Base-by-base conservation (phyloP, 345 rosid species). In the Bruguiera sexangula region DNA sequence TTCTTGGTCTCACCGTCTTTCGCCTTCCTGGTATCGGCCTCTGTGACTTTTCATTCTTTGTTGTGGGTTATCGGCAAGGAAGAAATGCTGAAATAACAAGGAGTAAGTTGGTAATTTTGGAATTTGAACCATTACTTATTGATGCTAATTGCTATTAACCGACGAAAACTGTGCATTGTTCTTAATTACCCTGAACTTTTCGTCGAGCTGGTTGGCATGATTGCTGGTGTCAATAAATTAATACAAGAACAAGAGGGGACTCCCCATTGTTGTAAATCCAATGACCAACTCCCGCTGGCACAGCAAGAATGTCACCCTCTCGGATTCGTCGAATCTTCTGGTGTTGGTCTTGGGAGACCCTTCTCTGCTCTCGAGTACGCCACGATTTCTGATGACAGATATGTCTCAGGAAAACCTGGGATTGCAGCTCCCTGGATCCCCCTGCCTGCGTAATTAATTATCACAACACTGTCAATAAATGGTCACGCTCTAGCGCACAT, bases 231-330 rank as follows among this genome's bases (percentile, higher is more conserved):
- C 77, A 8, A 74, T 22, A 1, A 2, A 85, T 46, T 6, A 76
- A 15, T 56, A 83, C 82, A 8, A 82, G 57, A 11, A 81, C 82
- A 37, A 83, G 83, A 2, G 68, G 22, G 7, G 72, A 65, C 66
- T 83, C 73, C 62, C 82, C 89, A 8, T 75, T 31, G 82, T 83
- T 83, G 81, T 74, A 77, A 60, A 75, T 57, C 87, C 86, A 86
- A 70, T 78, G 76, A 58, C 79, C 43, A 1, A 66, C 71, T n/a
- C 87, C 87, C 3, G 84, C 46, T 0, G 85, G 87, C 74, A 83
- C 2, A 4, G 89, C 87, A 0, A 83, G 3, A 19, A 83, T 15
- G 63, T 85, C 84, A 0, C 87, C 87, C 19, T 78, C 69, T 9
- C 74, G 54, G 69, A 85, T 6, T 11, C 37, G 57, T 31, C 82